A percentile compares a stretch with the other conserved stretches of the same genome.
phyloP scores from a whole-genome alignment of 1,139 yeast species.

The Hansenula lynferdii region DNA sequence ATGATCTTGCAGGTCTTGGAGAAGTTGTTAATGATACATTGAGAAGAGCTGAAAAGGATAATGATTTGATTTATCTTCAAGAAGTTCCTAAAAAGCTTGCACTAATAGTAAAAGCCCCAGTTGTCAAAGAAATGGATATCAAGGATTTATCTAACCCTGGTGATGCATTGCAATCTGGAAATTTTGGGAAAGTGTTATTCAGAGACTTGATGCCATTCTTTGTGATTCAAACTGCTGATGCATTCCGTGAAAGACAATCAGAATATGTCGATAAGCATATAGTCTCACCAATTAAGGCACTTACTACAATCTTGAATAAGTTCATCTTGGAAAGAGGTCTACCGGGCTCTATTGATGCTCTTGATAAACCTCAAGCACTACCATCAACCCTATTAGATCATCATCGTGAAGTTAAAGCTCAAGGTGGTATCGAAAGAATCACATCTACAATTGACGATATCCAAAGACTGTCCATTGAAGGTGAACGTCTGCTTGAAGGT shows the following conservation, averaged over 20 bases:
- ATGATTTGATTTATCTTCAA: constrained; percentile 72
- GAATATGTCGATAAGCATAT: constrained; percentile 48
- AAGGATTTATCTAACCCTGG: constrained; percentile 30
- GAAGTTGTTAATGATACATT: constrained; percentile 41
- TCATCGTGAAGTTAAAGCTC: constrained; percentile 46
- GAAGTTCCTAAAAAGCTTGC: constrained; percentile 53
- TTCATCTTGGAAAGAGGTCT: constrained; percentile 42
- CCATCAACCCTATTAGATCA: constrained; percentile 56
- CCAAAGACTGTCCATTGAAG: constrained; percentile 34
- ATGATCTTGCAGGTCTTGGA: constrained; percentile 44
- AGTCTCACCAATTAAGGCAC: constrained; percentile 44
- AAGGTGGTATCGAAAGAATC: constrained; percentile 49
- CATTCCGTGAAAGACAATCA: constrained; percentile 64
- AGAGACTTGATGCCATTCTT: constrained; percentile 58
- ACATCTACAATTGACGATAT: constrained; percentile 43
- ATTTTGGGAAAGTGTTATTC: constrained; percentile 37
- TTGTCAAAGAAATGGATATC: constrained; percentile 49
- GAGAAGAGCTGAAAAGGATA: constrained; percentile 67
- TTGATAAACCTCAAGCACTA: constrained; percentile 57
- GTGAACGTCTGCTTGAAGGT: constrained; percentile 36
- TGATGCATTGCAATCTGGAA: constrained; percentile 16
- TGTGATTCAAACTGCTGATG: constrained; percentile 62
- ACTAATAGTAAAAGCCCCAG: constrained; percentile 42
- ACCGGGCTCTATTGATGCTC: constrained; percentile 61
- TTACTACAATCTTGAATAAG: constrained; percentile 43